Evolutionary conservation across 2,329 filamentous ascomycete species (phyloP).

Genomic region (Knufia fluminis): DNA sequence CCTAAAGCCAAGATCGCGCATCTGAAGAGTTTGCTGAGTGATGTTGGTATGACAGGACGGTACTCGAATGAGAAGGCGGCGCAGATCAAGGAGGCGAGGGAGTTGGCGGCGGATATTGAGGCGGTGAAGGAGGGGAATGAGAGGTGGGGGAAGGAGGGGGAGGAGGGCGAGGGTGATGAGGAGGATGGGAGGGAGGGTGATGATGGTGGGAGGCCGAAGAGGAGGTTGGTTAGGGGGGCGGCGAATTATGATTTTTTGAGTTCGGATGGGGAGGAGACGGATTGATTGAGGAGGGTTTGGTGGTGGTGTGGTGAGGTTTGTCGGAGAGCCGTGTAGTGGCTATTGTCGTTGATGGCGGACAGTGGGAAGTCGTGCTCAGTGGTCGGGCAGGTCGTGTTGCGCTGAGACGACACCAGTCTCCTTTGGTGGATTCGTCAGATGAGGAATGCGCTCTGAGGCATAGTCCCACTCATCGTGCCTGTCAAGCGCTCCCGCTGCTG

Average conservation of each 20-base stretch:
- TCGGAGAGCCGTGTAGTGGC: too few species aligned
- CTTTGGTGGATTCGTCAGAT: too few species aligned
- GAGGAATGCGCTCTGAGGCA: too few species aligned
- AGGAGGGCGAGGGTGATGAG: constrained; percentile 32
- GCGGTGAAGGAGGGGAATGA: constrained; percentile 73
- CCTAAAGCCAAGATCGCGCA: constrained; percentile 72
- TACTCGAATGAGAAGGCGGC: constrained; percentile 77
- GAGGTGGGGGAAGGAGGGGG: constrained; percentile 58
- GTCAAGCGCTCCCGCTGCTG: too few species aligned
- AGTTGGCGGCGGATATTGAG: constrained; percentile 75
- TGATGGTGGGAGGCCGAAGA: constrained; percentile 29
- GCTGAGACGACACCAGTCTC: too few species aligned
- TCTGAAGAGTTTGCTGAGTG: constrained; percentile 66
- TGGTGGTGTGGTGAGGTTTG: not conserved
- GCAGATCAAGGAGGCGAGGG: constrained; percentile 77
- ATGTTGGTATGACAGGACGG: constrained; percentile 78
- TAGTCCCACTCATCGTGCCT: too few species aligned
- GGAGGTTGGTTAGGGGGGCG: constrained; percentile 34
- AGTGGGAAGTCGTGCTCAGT: too few species aligned
- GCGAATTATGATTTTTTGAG: constrained; percentile 52
- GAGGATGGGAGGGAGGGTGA: constrained; percentile 30
- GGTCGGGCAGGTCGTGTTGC: too few species aligned
- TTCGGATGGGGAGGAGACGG: constrained; percentile 57
- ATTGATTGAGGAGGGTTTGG: constrained; percentile 25
- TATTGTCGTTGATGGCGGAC: too few species aligned